Percentiles rank a stretch among this genome's conserved stretches.
These are phyloP conservation scores for Phialophora expanda DNA, from an alignment of 2,329 filamentous ascomycete species.

Conservation along the genomic window DNA sequence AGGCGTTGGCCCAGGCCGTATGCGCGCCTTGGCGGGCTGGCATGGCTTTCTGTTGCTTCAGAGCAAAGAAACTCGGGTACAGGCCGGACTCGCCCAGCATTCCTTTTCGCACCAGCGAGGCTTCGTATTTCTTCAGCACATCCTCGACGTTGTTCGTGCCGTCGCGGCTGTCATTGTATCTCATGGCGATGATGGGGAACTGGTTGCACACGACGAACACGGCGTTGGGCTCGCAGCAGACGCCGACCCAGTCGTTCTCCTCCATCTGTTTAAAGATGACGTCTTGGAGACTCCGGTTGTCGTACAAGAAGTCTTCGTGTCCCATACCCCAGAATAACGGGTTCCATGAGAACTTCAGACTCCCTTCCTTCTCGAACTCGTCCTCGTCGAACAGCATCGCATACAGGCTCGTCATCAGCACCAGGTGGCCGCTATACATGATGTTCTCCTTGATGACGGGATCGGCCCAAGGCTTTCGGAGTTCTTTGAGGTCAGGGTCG, in stretches of 20 bases:
- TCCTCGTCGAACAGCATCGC: conserved; percentile 45
- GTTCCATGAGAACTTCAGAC: conserved; percentile 47
- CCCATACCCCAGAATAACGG: conserved; percentile 48
- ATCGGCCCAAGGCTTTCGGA: conserved; percentile 51
- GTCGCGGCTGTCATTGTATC: conserved; percentile 44
- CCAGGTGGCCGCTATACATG: conserved; percentile 52
- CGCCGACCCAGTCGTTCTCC: conserved; percentile 48
- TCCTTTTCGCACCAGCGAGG: not conserved
- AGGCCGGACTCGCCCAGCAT: conserved; percentile 40
- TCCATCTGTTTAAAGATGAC: conserved; percentile 49
- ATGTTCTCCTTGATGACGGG: conserved; percentile 51
- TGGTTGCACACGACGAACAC: conserved; percentile 49
- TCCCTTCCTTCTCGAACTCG: conserved; percentile 44
- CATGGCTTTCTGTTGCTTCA: conserved; percentile 41
- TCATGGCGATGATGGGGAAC: conserved; percentile 43
- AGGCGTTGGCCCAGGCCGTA: conserved; percentile 45
- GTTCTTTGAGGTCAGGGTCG: conserved; percentile 48
- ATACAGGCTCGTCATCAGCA: conserved; percentile 40
- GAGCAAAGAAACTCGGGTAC: conserved; percentile 38
- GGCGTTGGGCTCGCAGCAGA: conserved; percentile 52
- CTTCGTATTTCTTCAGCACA: conserved; percentile 33
- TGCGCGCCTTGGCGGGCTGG: conserved; percentile 34
- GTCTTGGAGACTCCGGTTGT: conserved; percentile 43
- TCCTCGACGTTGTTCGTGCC: conserved; percentile 43
- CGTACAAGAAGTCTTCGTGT: conserved; percentile 43